Conservation (phyloP, 257 asterid genomes). For the Voacanga thouarsii region DNA sequence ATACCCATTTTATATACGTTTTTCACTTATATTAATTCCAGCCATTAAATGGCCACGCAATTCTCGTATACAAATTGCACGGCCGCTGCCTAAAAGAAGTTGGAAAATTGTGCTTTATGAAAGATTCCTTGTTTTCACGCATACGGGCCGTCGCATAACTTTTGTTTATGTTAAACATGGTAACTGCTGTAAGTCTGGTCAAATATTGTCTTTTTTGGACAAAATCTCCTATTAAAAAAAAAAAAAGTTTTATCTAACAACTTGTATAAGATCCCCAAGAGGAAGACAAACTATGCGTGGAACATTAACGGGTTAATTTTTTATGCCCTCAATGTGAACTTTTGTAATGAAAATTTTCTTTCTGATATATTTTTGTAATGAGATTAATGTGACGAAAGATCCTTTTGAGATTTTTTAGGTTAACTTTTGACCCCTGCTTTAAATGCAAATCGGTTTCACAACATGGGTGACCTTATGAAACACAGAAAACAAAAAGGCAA, state of each 20-base stretch:
- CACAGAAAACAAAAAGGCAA: too few species aligned
- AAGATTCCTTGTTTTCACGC: conserved; percentile 40
- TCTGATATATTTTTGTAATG: conserved; percentile 1
- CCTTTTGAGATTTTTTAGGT: background rate
- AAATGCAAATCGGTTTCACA: background rate
- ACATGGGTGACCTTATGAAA: too few species aligned
- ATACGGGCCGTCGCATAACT: conserved; percentile 46
- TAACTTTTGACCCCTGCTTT: conserved; percentile 15
- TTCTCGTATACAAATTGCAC: too few species aligned
- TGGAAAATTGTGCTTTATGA: conserved; percentile 1
- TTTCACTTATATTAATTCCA: too few species aligned
- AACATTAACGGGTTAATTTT: too few species aligned
- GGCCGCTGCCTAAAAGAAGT: background rate
- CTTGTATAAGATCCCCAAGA: background rate
- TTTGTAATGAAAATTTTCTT: conserved; percentile 7
- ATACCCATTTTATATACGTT: too few species aligned
- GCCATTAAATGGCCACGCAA: too few species aligned
- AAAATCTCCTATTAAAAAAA: background rate
- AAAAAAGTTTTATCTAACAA: background rate
- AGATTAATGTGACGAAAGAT: conserved; percentile 14
- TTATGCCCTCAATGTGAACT: conserved; percentile 1
- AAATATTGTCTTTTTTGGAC: background rate
- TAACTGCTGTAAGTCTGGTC: background rate
- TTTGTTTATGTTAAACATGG: background rate
- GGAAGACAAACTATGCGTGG: background rate